Base-by-base conservation (phyloP, 257 asterid genomes). In the Solanum ossicruentum region DNA sequence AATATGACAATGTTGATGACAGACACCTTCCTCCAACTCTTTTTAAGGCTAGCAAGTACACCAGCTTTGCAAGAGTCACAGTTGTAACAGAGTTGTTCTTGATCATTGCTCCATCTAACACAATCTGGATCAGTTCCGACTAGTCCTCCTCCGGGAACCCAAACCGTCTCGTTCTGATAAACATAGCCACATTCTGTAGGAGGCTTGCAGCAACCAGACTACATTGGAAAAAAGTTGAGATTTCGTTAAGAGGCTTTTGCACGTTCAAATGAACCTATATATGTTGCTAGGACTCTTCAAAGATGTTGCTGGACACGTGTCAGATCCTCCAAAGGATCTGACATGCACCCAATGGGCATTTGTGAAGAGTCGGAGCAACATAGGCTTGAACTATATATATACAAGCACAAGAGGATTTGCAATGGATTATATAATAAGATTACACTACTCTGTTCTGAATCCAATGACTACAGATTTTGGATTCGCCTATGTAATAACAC, bases 131-230 rank as follows among this genome's bases (percentile, higher is more conserved):
- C 95, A 2, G 7, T 36, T 71, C 93, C 94, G 0, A 43, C 83
- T 39, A 77, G 56, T 23, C 95, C 97, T 15, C 85, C 89, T 12
- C 89, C 92, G 0, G 79, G 20, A 10, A 1, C 80, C 99, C 99
- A 94, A 12, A 84, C 6, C 2, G 98, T 94, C 89, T 93, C 98
- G 80, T 94, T 96, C 28, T 86, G 69, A 88, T 92, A 94, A 6
- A 65, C 80, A 26, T 86, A 93, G 10, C 94, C 98, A 80, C 99
- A 96, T 9, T 90, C 91, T 17, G 98, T 92, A 0, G 97, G 99
- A 18, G 99, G 98, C 87, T 96, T 96, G 93, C 99, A 96, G 57
- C 99, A 96, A 84, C 99, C 98, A 1, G 98, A 96, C 99, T 95
- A 80, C 82, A 85, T 13, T 66, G 73, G 8, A 65, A 41, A 43